Conservation (phyloP, 177 flowering plant genomes). For the Tripterygium wilfordii region DNA sequence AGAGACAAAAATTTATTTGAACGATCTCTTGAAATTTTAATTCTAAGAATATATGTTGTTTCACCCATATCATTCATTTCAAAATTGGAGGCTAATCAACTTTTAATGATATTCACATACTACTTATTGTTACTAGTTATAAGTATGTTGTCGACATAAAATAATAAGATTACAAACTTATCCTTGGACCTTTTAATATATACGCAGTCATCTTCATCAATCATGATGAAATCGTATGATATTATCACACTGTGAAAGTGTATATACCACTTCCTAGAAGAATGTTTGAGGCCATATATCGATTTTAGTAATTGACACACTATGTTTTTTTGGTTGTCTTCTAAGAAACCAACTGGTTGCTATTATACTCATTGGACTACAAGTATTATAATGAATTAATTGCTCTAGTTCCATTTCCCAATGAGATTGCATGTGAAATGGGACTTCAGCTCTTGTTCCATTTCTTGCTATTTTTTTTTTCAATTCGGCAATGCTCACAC, state of each 20-base stretch:
- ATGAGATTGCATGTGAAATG: too few species aligned
- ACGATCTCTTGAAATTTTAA: not conserved
- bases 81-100: not conserved
- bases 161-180: not conserved
- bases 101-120: not conserved
- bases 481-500: slow-evolving; percentile 7
- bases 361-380: too few species aligned
- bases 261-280: too few species aligned
- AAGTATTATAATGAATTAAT: too few species aligned
- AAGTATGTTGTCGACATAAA: not conserved
- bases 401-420: too few species aligned
- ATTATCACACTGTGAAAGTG: not conserved
- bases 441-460: not conserved
- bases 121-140: not conserved
- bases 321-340: too few species aligned
- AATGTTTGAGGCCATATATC: not conserved
- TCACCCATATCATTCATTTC: not conserved
- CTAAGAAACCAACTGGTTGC: too few species aligned
- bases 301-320: too few species aligned
- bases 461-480: slow-evolving; percentile 6
- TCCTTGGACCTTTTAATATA: not conserved
- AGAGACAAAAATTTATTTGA: too few species aligned
- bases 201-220: not conserved
- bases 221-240: not conserved
- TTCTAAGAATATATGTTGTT: not conserved